Evolutionary conservation across 495 filamentous ascomycete species (phyloP), one percentile per base, ranked within the genome.

Genomic region (Bacidia rubella): DNA sequence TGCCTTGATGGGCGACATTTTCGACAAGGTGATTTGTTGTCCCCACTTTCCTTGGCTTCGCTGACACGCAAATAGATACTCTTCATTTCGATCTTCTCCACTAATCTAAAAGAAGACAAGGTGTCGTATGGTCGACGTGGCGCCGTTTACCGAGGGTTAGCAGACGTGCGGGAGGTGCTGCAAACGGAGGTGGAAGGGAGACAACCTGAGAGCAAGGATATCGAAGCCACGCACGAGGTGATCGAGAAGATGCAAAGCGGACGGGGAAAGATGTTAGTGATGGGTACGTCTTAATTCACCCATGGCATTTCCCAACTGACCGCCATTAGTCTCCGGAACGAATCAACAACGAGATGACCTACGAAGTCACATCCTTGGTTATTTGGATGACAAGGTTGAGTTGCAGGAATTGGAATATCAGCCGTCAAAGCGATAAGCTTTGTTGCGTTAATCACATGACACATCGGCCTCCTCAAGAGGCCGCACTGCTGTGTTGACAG

Each of bases 1-100:
- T 44, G 24, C 40, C 40, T 52, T 52, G 11, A 25, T 25, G 20
- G 40, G 24, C 39, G 51, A 53, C 23, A 46, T 17, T 26, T 39
- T 53, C 1, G 24, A 53, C 15, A 44, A 45, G 39, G 40, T 25
- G n/a, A 46, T 32, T 23, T 17, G 15, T 17, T 11, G 35, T 41
- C 11, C 9, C 5, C 19, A 2, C 38, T 52, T 41, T 52, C 11
- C 10, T 24, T 52, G 32, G n/a, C 35, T 15, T 45, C 23, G 51
- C 40, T 22, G 20, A 53, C 24, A 11, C 3, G 19, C 1, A 9
- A 7, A 44, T 10, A 44, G 51, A 53, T 46, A 9, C 25, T 53
- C 38, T 29, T n/a, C 9, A 53, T 53, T n/a, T 53, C 25, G 11
- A 46, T 53, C 40, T 53, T 45, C n/a, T 46, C 24, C 11, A 45